phyloP scores from a whole-genome alignment of 345 rosid species.

The Theobroma cacao region DNA sequence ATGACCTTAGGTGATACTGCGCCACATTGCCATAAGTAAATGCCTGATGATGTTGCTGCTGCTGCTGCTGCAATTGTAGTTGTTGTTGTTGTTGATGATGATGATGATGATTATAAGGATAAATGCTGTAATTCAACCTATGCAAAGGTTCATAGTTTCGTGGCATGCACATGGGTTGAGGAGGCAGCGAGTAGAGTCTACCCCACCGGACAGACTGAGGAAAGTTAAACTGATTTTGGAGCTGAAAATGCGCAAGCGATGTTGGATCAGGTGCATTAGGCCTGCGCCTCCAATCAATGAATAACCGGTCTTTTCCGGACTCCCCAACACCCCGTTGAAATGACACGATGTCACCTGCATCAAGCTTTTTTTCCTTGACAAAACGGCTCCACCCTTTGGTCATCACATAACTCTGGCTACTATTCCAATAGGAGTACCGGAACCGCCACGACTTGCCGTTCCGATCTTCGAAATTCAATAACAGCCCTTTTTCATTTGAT shows the following conservation, averaged over 20 bases:
- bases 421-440: slow-evolving; percentile 93
- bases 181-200: slow-evolving; percentile 55
- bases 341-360: slow-evolving; percentile 89
- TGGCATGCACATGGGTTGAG: slow-evolving; percentile 33
- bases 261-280: slow-evolving; percentile 47
- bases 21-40: slow-evolving; percentile 34
- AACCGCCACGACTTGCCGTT: slow-evolving; percentile 80
- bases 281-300: slow-evolving; percentile 84
- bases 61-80: slow-evolving; percentile 10
- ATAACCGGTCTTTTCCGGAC: slow-evolving; percentile 50
- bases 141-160: slow-evolving; percentile 34
- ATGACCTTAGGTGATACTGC: slow-evolving; percentile 43
- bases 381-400: slow-evolving; percentile 97
- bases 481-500: slow-evolving; percentile 64
- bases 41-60: slow-evolving; percentile 34
- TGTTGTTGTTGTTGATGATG: not conserved
- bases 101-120: slow-evolving; percentile 29
- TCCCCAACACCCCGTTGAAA: slow-evolving; percentile 76
- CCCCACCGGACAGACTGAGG: slow-evolving; percentile 51
- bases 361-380: slow-evolving; percentile 92
- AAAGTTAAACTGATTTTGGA: slow-evolving; percentile 42
- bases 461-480: slow-evolving; percentile 81
- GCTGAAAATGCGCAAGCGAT: slow-evolving; percentile 36
- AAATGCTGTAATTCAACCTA: slow-evolving; percentile 32
- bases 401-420: slow-evolving; percentile 98